These are phyloP conservation scores for Solanum chiquidenum DNA, from an alignment of 257 asterid genomes.

Conservation along the genomic window DNA sequence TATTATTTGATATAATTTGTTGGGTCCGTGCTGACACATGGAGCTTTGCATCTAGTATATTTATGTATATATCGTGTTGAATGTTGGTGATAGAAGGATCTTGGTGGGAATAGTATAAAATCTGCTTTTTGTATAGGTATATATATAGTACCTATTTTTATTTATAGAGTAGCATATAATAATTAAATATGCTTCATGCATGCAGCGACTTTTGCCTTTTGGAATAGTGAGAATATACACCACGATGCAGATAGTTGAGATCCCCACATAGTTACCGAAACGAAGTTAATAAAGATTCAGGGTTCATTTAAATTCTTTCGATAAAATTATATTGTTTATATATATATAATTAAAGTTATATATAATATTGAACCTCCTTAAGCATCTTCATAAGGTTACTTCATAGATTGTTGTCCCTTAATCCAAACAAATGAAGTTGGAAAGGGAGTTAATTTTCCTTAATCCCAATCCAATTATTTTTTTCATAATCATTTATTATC, in stretches of 20 bases:
- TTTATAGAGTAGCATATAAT: background rate
- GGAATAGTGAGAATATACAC: background rate
- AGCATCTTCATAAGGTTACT: no score
- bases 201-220: background rate
- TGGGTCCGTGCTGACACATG: background rate
- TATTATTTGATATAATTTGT: background rate
- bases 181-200: background rate
- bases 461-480: no score
- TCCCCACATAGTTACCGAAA: no score
- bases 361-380: no score
- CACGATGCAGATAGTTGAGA: no score
- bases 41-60: background rate
- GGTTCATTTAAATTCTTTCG: no score
- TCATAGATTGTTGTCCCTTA: background rate
- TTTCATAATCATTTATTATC: no score
- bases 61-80: background rate
- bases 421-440: background rate
- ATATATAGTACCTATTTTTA: background rate
- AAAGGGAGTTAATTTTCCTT: background rate
- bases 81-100: background rate
- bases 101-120: background rate
- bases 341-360: no score
- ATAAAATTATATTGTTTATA: no score
- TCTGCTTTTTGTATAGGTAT: background rate
- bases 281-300: no score